A percentile compares a stretch with the other conserved stretches of the same genome.
Conservation (phyloP, 495 filamentous ascomycete species). For the Astrocystis sublimbata region DNA sequence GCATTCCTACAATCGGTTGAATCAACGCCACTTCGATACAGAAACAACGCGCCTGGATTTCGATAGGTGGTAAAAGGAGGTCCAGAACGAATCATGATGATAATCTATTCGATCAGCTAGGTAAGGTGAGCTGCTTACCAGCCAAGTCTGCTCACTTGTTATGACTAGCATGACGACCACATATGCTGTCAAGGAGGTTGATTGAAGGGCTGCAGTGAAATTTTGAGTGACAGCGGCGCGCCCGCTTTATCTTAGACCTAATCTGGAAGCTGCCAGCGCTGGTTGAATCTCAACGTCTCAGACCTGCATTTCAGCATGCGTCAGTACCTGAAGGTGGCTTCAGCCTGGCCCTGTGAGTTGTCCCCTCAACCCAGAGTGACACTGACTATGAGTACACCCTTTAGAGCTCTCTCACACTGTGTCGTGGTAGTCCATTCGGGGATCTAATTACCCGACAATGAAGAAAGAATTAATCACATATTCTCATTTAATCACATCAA, state of each 20-base stretch:
- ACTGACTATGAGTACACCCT: no score
- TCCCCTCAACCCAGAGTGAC: not conserved
- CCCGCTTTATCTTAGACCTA: not conserved
- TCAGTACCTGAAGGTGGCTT: slow-evolving; percentile 1
- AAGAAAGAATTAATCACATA: not conserved
- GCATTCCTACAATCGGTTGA: not conserved
- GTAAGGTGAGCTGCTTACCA: no score
- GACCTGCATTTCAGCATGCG: not conserved
- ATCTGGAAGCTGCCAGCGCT: not conserved
- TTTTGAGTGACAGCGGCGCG: not conserved
- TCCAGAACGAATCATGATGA: no score
- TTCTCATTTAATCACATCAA: not conserved
- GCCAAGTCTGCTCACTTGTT: no score
- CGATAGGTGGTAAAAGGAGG: not conserved
- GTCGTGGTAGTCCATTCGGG: not conserved
- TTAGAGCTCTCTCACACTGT: not conserved
- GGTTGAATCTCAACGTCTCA: not conserved
- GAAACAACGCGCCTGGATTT: not conserved
- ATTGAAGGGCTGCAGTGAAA: no score
- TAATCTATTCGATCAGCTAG: no score
- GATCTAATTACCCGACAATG: not conserved
- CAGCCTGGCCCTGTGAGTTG: not conserved
- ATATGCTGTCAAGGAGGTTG: no score
- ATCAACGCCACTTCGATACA: not conserved
- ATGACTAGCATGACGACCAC: no score